phyloP scores from a whole-genome alignment of 257 asterid species.

The Hygrophila difformis region DNA sequence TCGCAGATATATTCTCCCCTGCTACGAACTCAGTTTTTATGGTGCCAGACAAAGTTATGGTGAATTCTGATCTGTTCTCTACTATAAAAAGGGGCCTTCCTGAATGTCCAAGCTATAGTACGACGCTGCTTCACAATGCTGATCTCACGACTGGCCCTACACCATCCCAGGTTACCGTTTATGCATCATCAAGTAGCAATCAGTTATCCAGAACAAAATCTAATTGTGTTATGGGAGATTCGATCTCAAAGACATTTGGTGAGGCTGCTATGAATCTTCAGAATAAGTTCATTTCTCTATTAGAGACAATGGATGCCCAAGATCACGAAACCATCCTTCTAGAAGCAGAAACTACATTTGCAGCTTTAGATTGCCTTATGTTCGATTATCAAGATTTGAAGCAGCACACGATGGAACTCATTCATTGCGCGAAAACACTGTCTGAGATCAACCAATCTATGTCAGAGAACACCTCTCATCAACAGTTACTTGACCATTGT shows the following conservation, averaged over 20 bases:
- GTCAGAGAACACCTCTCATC: slow-evolving; percentile 14
- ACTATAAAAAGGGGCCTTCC: no score
- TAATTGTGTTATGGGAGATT: slow-evolving; percentile 18
- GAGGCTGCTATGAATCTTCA: slow-evolving; percentile 31
- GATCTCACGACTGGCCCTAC: slow-evolving; percentile 1
- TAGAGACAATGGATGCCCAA: slow-evolving; percentile 25
- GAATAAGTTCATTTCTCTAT: slow-evolving; percentile 21
- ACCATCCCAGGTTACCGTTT: not conserved
- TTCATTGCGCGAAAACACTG: slow-evolving; percentile 25
- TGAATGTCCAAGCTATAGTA: no score
- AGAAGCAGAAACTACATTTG: slow-evolving; percentile 31
- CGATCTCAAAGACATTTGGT: slow-evolving; percentile 27
- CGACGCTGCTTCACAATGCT: slow-evolving; percentile 2
- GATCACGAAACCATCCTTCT: slow-evolving; percentile 33
- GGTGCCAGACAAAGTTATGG: no score
- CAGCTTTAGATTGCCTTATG: slow-evolving; percentile 28
- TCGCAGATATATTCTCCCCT: no score
- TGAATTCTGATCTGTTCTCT: no score
- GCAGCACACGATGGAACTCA: slow-evolving; percentile 19
- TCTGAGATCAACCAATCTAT: slow-evolving; percentile 28
- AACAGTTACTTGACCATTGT: slow-evolving; percentile 17
- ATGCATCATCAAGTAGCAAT: not conserved
- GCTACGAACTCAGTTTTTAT: no score
- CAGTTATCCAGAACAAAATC: not conserved
- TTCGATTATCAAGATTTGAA: slow-evolving; percentile 21